Conservation (phyloP, 2,329 filamentous ascomycete species). For the Curvularia sp. region DNA sequence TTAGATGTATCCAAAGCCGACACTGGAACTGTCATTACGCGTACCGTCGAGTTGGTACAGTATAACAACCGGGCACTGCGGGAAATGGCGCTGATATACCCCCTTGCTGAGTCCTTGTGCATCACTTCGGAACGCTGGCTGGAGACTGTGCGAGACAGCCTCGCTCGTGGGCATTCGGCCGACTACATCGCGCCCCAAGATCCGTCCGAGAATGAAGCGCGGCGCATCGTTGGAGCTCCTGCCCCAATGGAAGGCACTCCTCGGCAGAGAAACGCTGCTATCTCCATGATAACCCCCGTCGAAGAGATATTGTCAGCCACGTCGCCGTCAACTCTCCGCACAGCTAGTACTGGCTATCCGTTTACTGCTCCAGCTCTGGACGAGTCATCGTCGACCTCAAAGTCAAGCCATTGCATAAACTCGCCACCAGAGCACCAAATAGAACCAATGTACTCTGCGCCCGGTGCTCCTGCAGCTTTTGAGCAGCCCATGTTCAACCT, state of each 20-base stretch:
- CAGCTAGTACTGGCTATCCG: constrained; percentile 18
- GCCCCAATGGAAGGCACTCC: constrained; percentile 21
- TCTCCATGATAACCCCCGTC: constrained; percentile 27
- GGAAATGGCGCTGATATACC: constrained; percentile 44
- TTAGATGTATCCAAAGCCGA: constrained; percentile 39
- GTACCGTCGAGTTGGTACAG: constrained; percentile 42
- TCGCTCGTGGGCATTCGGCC: constrained; percentile 36
- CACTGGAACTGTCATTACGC: constrained; percentile 33
- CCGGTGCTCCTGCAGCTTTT: constrained; percentile 17
- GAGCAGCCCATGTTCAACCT: constrained; percentile 44
- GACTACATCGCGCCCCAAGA: constrained; percentile 44
- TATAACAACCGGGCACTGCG: constrained; percentile 43
- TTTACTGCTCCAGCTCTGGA: constrained; percentile 19
- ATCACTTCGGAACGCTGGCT: constrained; percentile 44
- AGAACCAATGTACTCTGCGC: constrained; percentile 19
- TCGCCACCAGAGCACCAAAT: constrained; percentile 19
- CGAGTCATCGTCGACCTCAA: constrained; percentile 11
- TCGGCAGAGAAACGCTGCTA: constrained; percentile 12
- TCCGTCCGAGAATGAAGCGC: constrained; percentile 36
- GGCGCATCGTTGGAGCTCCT: constrained; percentile 34
- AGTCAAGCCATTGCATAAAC: constrained; percentile 13
- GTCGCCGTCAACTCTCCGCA: constrained; percentile 21
- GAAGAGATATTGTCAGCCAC: constrained; percentile 21
- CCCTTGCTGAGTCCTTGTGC: constrained; percentile 41
- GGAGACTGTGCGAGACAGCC: constrained; percentile 40